Base-by-base conservation (phyloP, 768 basidiomycete species). In the Cyathus striatus region DNA sequence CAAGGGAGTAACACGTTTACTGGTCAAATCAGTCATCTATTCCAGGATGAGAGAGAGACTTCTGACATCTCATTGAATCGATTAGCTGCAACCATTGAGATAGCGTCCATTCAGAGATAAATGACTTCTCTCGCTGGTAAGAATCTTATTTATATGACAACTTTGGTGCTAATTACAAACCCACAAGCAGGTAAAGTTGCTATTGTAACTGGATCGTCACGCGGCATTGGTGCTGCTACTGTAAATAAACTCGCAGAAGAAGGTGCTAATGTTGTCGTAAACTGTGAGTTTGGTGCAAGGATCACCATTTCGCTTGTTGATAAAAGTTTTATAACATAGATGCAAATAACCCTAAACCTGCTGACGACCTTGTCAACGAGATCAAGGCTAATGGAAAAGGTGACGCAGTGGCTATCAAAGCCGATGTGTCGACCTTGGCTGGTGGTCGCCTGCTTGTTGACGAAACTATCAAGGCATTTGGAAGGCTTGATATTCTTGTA, bases 131-230 rank as follows among this genome's bases (percentile, higher is more conserved):
- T 63, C 22, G 45, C 52, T 2, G 61, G 61, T 59, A 33, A 1
- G 49, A 27, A 9, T 5, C 17, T 3, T 14, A 20, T 35, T 6
- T 3, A 17, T 7, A n/a, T n/a, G n/a, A n/a, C n/a, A 12, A 32
- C 13, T 16, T 12, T 16, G 30, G 30, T 12, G 16, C 30, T 32
- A 16, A 32, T 32, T 12, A 32, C 30, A 13, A 26, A 2, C 9
- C 24, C 20, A 22, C 24, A 40, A 37, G n/a, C 18, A 66, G 73
- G 70, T 17, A 77, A 75, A 59, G 66, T 75, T 18, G 75, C 75
- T 17, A 59, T 81, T 38, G 70, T 81, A 30, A 81, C 80, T 14
- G 78, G 79, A 22, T 79, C 78, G 5, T 80, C 80, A 12, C 73
- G 77, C 10, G 70, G 69, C n/a, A 81, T 79, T 21, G 81, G 79